Conservation (phyloP, 1,284 basidiomycete genomes). For the Amylostereum chailletii region DNA sequence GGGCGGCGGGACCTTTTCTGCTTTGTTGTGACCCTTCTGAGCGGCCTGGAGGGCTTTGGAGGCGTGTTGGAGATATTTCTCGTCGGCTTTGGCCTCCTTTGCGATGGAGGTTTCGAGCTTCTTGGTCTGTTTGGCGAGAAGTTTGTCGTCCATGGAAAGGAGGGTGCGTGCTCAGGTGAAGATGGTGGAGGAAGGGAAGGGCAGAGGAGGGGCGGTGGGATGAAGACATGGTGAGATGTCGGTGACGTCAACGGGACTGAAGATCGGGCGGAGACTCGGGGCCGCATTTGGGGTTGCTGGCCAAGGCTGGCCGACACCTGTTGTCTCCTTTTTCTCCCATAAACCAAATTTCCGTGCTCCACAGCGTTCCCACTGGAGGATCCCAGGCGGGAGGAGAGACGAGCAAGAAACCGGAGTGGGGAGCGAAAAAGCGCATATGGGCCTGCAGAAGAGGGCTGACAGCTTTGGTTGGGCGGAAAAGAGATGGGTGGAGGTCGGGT, state of each 20-base stretch:
- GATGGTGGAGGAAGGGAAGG: not conserved
- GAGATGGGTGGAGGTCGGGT: not conserved
- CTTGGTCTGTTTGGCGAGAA: conserved; percentile 24
- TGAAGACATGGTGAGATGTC: not conserved
- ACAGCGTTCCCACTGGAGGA: not conserved
- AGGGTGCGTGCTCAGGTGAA: not conserved
- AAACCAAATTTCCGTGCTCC: not conserved
- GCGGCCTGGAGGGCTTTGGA: conserved; percentile 36
- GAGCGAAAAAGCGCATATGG: no score
- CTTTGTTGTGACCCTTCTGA: conserved; percentile 37
- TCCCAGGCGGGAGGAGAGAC: not conserved
- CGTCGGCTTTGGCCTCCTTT: conserved; percentile 38
- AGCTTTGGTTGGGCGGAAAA: not conserved
- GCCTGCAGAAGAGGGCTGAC: not conserved
- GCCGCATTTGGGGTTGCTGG: not conserved
- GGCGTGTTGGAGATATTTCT: conserved; percentile 32
- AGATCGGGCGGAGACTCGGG: not conserved
- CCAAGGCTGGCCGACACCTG: not conserved
- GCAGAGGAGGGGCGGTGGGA: not conserved
- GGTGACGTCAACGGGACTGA: not conserved
- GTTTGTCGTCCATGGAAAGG: conserved; percentile 10
- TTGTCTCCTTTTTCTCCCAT: not conserved
- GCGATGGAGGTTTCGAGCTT: conserved; percentile 36
- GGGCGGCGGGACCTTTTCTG: conserved; percentile 32
- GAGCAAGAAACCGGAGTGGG: not conserved